These are phyloP conservation scores for Boletellus emodensis DNA, from an alignment of 768 basidiomycete species.

Conservation along the genomic window DNA sequence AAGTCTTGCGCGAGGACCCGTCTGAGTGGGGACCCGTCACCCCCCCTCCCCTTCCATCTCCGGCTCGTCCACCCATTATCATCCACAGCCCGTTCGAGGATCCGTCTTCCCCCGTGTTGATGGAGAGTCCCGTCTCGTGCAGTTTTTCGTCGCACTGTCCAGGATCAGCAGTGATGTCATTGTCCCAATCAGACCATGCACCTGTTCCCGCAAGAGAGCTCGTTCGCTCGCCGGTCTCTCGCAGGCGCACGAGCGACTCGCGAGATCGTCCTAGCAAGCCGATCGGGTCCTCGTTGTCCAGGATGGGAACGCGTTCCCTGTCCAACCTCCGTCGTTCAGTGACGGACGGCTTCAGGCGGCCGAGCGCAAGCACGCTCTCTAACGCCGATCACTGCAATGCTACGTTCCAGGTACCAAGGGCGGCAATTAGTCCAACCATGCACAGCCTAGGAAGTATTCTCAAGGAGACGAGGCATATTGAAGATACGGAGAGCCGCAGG, in stretches of 20 bases:
- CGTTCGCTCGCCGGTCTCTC: conserved; percentile 1
- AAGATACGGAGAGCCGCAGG: conserved; percentile 65
- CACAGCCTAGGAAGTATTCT: conserved; percentile 58
- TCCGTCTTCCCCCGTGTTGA: conserved; percentile 2
- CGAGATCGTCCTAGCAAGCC: conserved; percentile 9
- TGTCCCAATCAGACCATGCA: conserved; percentile 11
- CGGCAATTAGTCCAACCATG: conserved; percentile 53
- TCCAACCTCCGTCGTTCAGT: conserved; percentile 45
- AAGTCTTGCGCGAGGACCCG: conserved; percentile 31
- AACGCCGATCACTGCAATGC: conserved; percentile 35
- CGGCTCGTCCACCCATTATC: conserved; percentile 12
- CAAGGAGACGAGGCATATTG: conserved; percentile 47
- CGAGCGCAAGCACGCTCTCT: conserved; percentile 19
- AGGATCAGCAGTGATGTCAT: conserved; percentile 11
- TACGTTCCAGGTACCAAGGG: conserved; percentile 32
- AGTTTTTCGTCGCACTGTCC: conserved; percentile 21
- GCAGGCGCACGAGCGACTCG: conserved; percentile 20
- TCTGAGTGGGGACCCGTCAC: conserved; percentile 16
- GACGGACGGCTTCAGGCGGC: conserved; percentile 28
- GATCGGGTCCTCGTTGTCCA: conserved; percentile 15
- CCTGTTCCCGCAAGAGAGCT: conserved; percentile 14
- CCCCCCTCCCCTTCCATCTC: conserved; percentile 4
- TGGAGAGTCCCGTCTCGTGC: conserved; percentile 25
- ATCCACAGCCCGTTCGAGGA: conserved; percentile 14
- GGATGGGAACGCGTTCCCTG: conserved; percentile 36